Conservation (phyloP, 2,329 filamentous ascomycete species). For the Celoporthe dispersa region DNA sequence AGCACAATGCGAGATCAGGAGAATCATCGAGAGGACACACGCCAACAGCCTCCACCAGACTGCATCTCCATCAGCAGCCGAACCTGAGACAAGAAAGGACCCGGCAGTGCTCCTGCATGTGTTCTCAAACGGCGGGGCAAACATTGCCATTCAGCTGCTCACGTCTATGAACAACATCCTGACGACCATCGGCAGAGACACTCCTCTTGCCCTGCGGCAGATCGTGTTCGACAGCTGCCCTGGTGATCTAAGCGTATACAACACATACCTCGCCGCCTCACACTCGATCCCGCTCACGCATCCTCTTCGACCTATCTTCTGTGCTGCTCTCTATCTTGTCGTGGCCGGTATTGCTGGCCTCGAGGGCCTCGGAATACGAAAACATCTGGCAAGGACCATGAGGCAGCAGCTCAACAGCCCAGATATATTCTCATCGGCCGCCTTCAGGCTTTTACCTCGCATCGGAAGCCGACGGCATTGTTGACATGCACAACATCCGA, state of each 20-base stretch:
- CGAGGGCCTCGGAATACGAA: slow-evolving; percentile 19
- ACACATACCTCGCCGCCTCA: slow-evolving; percentile 18
- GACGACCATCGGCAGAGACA: slow-evolving; percentile 2
- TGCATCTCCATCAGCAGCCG: background rate
- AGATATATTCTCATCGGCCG: slow-evolving; percentile 13
- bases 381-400: slow-evolving; percentile 15
- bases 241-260: slow-evolving; percentile 16
- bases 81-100: background rate
- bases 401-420: slow-evolving; percentile 20
- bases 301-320: slow-evolving; percentile 18
- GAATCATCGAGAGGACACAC: background rate
- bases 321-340: slow-evolving; percentile 16
- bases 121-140: slow-evolving; percentile 24
- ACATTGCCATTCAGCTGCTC: slow-evolving; percentile 24
- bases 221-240: slow-evolving; percentile 27
- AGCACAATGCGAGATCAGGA: slow-evolving; percentile 21
- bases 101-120: slow-evolving; percentile 19
- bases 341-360: slow-evolving; percentile 13
- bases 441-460: slow-evolving; percentile 27
- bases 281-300: slow-evolving; percentile 11
- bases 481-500: slow-evolving; percentile 15
- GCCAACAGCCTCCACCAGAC: background rate
- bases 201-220: slow-evolving; percentile 20
- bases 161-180: slow-evolving; percentile 22
- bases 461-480: slow-evolving; percentile 20